These are phyloP conservation scores for Xerocomus brunneocitrinus DNA, from an alignment of 768 basidiomycete genomes.

Conservation along the genomic window DNA sequence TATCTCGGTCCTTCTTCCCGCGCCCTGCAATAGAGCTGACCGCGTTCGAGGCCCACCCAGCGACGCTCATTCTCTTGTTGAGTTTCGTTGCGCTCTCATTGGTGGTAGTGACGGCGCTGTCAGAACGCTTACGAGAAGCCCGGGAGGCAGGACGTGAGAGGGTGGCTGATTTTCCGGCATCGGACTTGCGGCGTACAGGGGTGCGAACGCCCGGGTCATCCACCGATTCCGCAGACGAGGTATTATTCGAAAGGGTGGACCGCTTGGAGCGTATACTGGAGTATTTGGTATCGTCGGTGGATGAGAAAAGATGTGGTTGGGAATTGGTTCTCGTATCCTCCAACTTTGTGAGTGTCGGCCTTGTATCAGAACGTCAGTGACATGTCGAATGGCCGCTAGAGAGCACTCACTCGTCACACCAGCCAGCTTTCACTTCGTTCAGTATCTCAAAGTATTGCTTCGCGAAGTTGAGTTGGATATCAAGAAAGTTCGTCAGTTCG, in stretches of 20 bases:
- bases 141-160: conserved; percentile 55
- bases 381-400: background rate
- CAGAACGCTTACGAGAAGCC: conserved; percentile 61
- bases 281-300: conserved; percentile 26
- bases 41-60: conserved; percentile 61
- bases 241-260: conserved; percentile 23
- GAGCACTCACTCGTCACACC: conserved; percentile 57
- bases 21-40: conserved; percentile 57
- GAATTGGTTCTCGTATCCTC: conserved; percentile 18
- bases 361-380: conserved; percentile 15
- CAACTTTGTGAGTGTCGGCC: conserved; percentile 28
- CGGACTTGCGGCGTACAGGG: conserved; percentile 38
- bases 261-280: conserved; percentile 33
- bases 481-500: conserved; percentile 67
- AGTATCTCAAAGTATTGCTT: conserved; percentile 71
- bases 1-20: conserved; percentile 55
- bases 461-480: conserved; percentile 70
- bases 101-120: conserved; percentile 44
- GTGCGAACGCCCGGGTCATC: conserved; percentile 26
- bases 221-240: conserved; percentile 33
- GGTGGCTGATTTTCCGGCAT: conserved; percentile 38
- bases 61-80: conserved; percentile 36
- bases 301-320: conserved; percentile 14
- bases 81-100: conserved; percentile 34
- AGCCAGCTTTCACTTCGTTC: conserved; percentile 60